Evolutionary conservation across 108 stramenopile genomes (phyloP).

Genomic region (Mediolabrus comicus): DNA sequence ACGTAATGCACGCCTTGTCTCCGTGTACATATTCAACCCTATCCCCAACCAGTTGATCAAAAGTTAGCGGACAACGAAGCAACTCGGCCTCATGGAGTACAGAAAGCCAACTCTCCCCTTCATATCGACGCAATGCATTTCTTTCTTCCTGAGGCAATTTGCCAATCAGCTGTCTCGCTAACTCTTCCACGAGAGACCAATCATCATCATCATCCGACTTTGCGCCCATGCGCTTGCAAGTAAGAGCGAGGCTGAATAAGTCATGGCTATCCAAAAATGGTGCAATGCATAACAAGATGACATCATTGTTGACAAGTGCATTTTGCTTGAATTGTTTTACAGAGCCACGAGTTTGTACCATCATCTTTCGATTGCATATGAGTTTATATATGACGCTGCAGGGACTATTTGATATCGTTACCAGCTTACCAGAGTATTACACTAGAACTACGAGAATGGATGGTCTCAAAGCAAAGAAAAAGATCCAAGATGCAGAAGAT

Average conservation of each 20-base stretch:
- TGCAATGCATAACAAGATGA: background rate
- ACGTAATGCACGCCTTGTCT: background rate
- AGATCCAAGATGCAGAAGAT: too few relatives aligned
- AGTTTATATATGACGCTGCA: too few relatives aligned
- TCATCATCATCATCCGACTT: background rate
- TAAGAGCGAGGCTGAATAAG: background rate
- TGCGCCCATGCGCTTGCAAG: background rate
- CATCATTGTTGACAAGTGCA: background rate
- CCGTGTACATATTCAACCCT: background rate
- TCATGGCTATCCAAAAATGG: background rate
- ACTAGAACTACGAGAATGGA: too few relatives aligned
- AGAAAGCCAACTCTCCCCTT: background rate
- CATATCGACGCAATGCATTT: background rate
- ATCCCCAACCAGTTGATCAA: conserved; percentile 1
- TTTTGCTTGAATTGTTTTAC: too few relatives aligned
- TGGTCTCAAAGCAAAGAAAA: too few relatives aligned
- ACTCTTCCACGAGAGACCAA: background rate
- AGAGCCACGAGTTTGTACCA: too few relatives aligned
- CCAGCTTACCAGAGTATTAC: too few relatives aligned
- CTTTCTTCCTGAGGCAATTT: background rate
- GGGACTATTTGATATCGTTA: too few relatives aligned
- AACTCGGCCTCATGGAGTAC: background rate
- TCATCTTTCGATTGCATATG: too few relatives aligned
- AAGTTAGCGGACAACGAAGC: background rate
- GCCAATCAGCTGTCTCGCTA: background rate